Conservation (phyloP, 345 rosid species). For the Triadica sebifera region DNA sequence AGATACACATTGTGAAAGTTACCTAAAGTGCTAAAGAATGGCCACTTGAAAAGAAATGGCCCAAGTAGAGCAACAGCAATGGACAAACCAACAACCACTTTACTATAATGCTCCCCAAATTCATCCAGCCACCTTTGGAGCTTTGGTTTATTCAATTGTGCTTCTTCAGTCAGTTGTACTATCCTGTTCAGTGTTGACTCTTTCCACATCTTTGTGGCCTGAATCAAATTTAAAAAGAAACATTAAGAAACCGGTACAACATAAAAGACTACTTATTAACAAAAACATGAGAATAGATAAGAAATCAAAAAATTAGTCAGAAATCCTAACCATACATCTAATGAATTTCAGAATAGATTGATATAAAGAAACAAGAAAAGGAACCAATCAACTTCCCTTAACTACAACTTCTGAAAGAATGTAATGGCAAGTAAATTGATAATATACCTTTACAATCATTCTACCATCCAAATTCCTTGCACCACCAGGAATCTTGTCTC, state of each 20-base stretch:
- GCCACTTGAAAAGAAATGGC: slow-evolving; percentile 93
- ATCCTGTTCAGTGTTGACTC: slow-evolving; percentile 86
- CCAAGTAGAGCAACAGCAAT: slow-evolving; percentile 72
- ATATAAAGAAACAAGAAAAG: slow-evolving; percentile 5
- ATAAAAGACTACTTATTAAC: slow-evolving; percentile 9
- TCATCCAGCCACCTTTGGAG: slow-evolving; percentile 98
- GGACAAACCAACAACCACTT: slow-evolving; percentile 82
- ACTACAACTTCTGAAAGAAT: not conserved
- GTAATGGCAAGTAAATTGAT: slow-evolving; percentile 8
- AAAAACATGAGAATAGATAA: not conserved
- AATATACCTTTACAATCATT: slow-evolving; percentile 81
- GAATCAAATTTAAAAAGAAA: slow-evolving; percentile 21
- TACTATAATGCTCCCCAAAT: slow-evolving; percentile 90
- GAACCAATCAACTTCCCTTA: not conserved
- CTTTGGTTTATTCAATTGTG: slow-evolving; percentile 79
- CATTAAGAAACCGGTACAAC: slow-evolving; percentile 10
- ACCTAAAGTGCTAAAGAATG: slow-evolving; percentile 84
- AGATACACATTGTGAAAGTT: slow-evolving; percentile 17
- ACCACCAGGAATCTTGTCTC: slow-evolving; percentile 91
- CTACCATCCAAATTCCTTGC: slow-evolving; percentile 97
- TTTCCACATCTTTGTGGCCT: slow-evolving; percentile 87
- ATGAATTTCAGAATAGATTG: slow-evolving; percentile 1
- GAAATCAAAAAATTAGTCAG: not conserved
- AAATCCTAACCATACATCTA: slow-evolving; percentile 6
- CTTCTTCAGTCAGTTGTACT: slow-evolving; percentile 95